A percentile compares a stretch with the other conserved stretches of the same genome.
These are phyloP conservation scores for Symbiodinium pilosum DNA, from an alignment of 73 alveolate genomes.

Conservation along the genomic window DNA sequence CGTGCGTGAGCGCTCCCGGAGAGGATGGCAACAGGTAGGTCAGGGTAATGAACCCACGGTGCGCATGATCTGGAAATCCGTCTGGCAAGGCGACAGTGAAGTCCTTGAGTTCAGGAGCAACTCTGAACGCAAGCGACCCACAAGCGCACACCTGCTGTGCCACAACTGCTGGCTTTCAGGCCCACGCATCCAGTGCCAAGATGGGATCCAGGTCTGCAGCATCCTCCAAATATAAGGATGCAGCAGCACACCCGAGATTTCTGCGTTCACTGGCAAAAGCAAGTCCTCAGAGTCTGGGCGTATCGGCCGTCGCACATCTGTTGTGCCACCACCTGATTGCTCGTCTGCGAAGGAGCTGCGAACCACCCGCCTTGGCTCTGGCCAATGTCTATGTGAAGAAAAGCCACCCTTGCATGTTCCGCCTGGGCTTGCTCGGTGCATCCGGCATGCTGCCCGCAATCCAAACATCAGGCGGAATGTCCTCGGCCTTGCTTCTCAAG, in stretches of 20 bases:
- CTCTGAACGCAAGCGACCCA: no score
- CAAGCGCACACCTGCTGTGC: no score
- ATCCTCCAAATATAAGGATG: not conserved
- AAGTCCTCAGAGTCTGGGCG: slow-evolving; percentile 57
- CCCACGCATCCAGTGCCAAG: slow-evolving; percentile 42
- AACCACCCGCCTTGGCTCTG: slow-evolving; percentile 14
- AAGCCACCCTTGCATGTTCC: not conserved
- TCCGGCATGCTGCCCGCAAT: slow-evolving; percentile 27
- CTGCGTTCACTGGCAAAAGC: not conserved
- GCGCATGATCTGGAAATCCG: slow-evolving; percentile 99
- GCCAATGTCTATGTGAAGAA: not conserved
- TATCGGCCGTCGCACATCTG: slow-evolving; percentile 69
- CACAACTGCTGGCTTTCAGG: not conserved
- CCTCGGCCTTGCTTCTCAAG: not conserved
- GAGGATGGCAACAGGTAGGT: slow-evolving; percentile 96
- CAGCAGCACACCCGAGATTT: no score
- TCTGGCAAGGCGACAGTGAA: slow-evolving; percentile 97
- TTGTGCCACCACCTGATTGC: slow-evolving; percentile 70
- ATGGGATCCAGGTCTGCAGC: slow-evolving; percentile 43
- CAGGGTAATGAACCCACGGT: slow-evolving; percentile 99
- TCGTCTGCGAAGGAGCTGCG: slow-evolving; percentile 40
- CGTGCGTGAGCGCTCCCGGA: slow-evolving; percentile 97
- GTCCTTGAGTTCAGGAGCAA: slow-evolving; percentile 97
- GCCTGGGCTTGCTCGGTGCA: slow-evolving; percentile 48
- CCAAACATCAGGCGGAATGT: slow-evolving; percentile 19